These are phyloP conservation scores for Daldinia sp. DNA, from an alignment of 2,329 filamentous ascomycete species.

Conservation along the genomic window DNA sequence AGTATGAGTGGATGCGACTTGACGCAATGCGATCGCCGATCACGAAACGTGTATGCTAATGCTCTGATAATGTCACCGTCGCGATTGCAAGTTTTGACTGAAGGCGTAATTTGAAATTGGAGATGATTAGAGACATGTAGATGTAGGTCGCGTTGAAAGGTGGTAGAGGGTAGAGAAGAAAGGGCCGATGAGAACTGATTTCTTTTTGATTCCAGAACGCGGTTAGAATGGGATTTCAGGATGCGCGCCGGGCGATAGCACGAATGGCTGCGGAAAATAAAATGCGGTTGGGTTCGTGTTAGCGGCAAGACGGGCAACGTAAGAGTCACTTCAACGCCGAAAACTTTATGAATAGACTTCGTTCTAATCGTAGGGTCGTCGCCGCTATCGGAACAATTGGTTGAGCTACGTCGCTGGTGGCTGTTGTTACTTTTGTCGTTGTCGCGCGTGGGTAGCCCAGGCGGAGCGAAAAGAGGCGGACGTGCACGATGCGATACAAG, in stretches of 20 bases:
- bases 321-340: constrained; percentile 6
- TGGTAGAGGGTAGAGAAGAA: not conserved
- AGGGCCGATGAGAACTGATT: not conserved
- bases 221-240: constrained; percentile 17
- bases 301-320: constrained; percentile 13
- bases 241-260: constrained; percentile 20
- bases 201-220: constrained; percentile 5
- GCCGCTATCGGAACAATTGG: constrained; percentile 30
- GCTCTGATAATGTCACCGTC: constrained; percentile 23
- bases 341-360: constrained; percentile 20
- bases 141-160: not conserved
- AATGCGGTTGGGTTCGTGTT: constrained; percentile 1
- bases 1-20: constrained; percentile 11
- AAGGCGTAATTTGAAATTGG: constrained; percentile 32
- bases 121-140: constrained; percentile 40
- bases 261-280: not conserved
- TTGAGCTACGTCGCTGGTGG: constrained; percentile 6
- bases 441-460: constrained; percentile 29
- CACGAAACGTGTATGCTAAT: constrained; percentile 7
- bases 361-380: constrained; percentile 3
- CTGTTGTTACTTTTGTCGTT: constrained; percentile 17
- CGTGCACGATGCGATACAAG: constrained; percentile 41
- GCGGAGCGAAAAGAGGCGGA: constrained; percentile 25
- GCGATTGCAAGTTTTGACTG: constrained; percentile 31
- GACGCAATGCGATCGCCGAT: constrained; percentile 32